Evolutionary conservation across 768 basidiomycete species (phyloP).

Genomic region (Mrakia gelida): DNA sequence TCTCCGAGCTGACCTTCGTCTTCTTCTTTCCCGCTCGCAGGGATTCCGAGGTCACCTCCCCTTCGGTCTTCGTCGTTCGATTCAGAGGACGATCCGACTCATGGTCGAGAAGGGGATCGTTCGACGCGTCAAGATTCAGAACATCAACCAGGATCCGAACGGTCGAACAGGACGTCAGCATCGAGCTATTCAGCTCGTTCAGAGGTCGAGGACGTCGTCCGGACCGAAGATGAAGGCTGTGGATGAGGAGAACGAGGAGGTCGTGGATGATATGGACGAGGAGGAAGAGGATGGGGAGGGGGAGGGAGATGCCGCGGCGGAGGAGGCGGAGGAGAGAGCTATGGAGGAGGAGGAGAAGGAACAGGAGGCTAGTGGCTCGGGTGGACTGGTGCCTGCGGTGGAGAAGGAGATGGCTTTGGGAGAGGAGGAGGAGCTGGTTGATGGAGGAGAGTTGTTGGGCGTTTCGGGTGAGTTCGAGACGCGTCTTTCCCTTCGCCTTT

Average conservation of each 20-base stretch:
- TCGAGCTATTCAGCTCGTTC: slow-evolving; percentile 12
- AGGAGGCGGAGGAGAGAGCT: not conserved
- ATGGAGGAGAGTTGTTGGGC: not conserved
- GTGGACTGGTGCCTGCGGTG: not conserved
- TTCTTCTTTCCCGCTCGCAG: not conserved
- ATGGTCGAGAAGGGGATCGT: not conserved
- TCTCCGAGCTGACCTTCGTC: not conserved
- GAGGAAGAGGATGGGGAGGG: not conserved
- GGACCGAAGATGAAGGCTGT: not conserved
- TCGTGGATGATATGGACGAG: not conserved
- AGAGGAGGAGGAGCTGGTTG: not conserved
- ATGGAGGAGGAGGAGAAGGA: not conserved
- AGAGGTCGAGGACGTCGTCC: not conserved
- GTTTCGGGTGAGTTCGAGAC: not conserved
- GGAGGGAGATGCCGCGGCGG: not conserved
- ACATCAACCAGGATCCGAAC: slow-evolving; percentile 8
- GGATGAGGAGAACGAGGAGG: slow-evolving; percentile 2
- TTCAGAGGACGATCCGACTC: slow-evolving; percentile 10
- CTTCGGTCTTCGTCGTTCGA: not conserved
- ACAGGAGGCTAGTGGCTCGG: no score
- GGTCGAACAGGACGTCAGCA: not conserved
- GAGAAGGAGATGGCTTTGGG: not conserved
- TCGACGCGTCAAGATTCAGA: slow-evolving; percentile 20
- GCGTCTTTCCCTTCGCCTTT: not conserved
- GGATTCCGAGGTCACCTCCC: not conserved